A percentile compares a stretch with the other conserved stretches of the same genome.
Conservation (phyloP, 805 yeast genomes). For the Scheffersomyces stipitis region DNA sequence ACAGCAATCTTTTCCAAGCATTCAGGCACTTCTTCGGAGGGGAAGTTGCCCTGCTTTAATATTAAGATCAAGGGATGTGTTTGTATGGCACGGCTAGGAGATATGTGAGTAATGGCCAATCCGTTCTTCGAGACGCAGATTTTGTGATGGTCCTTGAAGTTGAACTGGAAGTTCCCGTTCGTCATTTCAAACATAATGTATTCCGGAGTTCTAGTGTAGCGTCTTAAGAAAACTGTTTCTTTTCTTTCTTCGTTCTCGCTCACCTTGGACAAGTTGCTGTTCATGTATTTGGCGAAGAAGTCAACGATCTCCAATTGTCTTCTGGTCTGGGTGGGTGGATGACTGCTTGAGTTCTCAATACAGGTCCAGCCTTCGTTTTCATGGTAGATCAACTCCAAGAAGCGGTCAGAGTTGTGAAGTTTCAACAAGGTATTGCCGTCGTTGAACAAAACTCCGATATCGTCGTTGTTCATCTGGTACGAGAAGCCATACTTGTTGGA, state of each 20-base stretch:
- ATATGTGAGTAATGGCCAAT: constrained; percentile 73
- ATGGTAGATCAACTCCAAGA: constrained; percentile 56
- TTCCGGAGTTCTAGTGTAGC: constrained; percentile 75
- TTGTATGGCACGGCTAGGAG: constrained; percentile 70
- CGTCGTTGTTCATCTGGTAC: constrained; percentile 85
- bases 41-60: constrained; percentile 44
- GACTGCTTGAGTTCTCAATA: constrained; percentile 41
- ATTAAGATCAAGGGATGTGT: constrained; percentile 56
- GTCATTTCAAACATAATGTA: constrained; percentile 92
- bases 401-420: constrained; percentile 59
- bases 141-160: constrained; percentile 93
- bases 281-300: constrained; percentile 90
- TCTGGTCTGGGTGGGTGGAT: constrained; percentile 49
- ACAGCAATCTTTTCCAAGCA: constrained; percentile 39
- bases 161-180: constrained; percentile 90
- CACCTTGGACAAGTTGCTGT: constrained; percentile 79
- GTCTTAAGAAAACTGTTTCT: constrained; percentile 73
- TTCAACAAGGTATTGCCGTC: constrained; percentile 81
- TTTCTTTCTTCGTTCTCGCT: constrained; percentile 63
- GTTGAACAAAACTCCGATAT: constrained; percentile 86
- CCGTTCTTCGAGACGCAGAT: constrained; percentile 78
- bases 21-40: constrained; percentile 39
- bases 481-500: constrained; percentile 94
- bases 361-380: constrained; percentile 49
- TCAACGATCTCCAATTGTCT: constrained; percentile 83